Evolutionary conservation across 75 land plant species (phyloP), one percentile per base, ranked within the genome.

Genomic region (Isoetes taiwanensis): DNA sequence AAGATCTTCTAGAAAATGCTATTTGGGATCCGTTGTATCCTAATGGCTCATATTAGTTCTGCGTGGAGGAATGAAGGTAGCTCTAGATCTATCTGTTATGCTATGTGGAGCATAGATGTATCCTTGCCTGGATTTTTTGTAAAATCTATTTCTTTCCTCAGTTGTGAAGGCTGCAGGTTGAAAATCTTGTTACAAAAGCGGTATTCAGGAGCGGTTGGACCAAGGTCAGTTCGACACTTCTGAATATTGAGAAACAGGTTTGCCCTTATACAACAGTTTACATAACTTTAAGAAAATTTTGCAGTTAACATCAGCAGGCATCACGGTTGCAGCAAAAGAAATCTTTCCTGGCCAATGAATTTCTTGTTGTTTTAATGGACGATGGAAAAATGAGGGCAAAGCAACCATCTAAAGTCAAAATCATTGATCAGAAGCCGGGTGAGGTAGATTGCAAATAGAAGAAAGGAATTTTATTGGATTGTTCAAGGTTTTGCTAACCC

Each of bases 221-320:
- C 68, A 26, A n/a, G 68, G 68, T 53, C 74, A 65, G 34, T 71
- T 71, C 34, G 74, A 71, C 33, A 65, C 74, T 2, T 71, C 74
- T 11, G 74, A 71, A 52, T 71, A 65, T 25, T 71, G 68, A n/a
- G 6, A 68, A 65, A 32, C 74, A 71, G 74, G 74, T 71, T 28
- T 20, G 6, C 28, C 19, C 8, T 46, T n/a, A 37, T 37, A 37
- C 14, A 14, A 9, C 9, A 37, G 14, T n/a, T n/a, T n/a, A n/a
- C n/a, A n/a, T n/a, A n/a, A n/a, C n/a, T n/a, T n/a, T n/a, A n/a
- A n/a, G n/a, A n/a, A n/a, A n/a, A n/a, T n/a, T n/a, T n/a, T n/a
- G n/a, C n/a, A n/a, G n/a, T n/a, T n/a, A n/a, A n/a, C n/a, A n/a
- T n/a, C n/a, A n/a, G n/a, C n/a, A n/a, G n/a, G n/a, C n/a, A n/a